A percentile compares a stretch with the other conserved stretches of the same genome.
These are phyloP conservation scores for Ustulina deusta DNA, from an alignment of 2,329 filamentous ascomycete species.

Conservation along the genomic window DNA sequence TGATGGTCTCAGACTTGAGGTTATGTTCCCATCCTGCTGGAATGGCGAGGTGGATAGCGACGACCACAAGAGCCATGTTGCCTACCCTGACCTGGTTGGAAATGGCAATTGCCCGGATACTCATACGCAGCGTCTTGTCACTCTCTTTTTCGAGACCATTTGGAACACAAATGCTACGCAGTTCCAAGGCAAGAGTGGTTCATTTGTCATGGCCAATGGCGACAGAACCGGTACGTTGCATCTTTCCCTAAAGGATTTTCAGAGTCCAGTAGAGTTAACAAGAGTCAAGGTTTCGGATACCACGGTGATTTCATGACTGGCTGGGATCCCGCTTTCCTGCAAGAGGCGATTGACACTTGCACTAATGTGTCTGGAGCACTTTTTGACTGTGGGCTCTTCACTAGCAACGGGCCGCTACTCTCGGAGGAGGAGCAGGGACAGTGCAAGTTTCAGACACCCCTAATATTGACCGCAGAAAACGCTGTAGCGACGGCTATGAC, in stretches of 20 bases:
- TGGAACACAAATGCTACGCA: conserved; percentile 72
- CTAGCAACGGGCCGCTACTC: conserved; percentile 64
- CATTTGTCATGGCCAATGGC: conserved; percentile 82
- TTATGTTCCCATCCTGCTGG: conserved; percentile 93
- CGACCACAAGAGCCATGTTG: conserved; percentile 75
- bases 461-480: conserved; percentile 68
- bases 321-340: conserved; percentile 77
- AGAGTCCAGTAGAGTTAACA: background rate
- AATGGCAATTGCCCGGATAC: conserved; percentile 79
- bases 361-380: conserved; percentile 77
- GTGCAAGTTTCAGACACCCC: conserved; percentile 74
- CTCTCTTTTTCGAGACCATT: conserved; percentile 88
- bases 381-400: conserved; percentile 80
- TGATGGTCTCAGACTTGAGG: conserved; percentile 84
- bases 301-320: conserved; percentile 85
- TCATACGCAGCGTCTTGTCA: conserved; percentile 75
- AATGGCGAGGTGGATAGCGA: conserved; percentile 74
- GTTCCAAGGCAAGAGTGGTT: conserved; percentile 71
- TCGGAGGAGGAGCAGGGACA: conserved; percentile 62
- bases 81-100: conserved; percentile 82
- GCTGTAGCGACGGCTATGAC: conserved; percentile 52
- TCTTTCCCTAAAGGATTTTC: background rate
- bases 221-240: conserved; percentile 73
- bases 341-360: conserved; percentile 79
- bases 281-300: conserved; percentile 73